Base-by-base conservation (phyloP, 2,329 filamentous ascomycete species). In the Kalaharituber pfeilii region DNA sequence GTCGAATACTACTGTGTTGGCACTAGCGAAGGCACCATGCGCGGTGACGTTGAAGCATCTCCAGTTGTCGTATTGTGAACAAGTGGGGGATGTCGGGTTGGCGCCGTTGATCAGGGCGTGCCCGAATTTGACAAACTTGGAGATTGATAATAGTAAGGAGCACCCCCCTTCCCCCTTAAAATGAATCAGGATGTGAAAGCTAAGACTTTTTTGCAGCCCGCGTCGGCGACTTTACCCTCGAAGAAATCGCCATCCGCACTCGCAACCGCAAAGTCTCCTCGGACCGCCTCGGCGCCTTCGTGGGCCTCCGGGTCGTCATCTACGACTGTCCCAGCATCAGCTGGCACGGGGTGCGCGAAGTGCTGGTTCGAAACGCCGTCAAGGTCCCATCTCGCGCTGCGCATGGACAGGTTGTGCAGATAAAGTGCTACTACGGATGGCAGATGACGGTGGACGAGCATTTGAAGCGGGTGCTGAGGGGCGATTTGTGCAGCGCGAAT, bases 391-490 rank as follows among this genome's bases (percentile, higher is more conserved):
- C 15, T 72, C 73, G 2, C 68, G 64, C 29, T 67, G 62, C 30
- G 67, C 52, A 60, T 62, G 22, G 44, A 50, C 54, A 64, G 62
- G 51, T 93, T 55, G 86, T 96, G 56, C 74, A 80, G 5, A 75
- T 96, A 44, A 95, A 94, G 68, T 94, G 87, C 68, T 96, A 89
- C 71, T 94, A 94, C 67, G 86, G 84, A 42, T 95, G 86, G 78
- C 89, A 96, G 69, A 85, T 86, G 70, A 95, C 87, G 0, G 87
- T 95, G 3, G 84, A 95, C 61, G 87, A 95, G 67, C 89, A 96
- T 68, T 87, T 81, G 52, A 89, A 88, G 70, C 79, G 88, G 3
- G 85, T 95, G 0, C 68, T 94, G 51, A 74, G 78, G 3, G 86
- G 86, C 5, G 84, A 94, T 58, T 76, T 86, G 56, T 72, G 74